These are phyloP conservation scores for Trichoderma sp. DNA, from an alignment of 2,329 filamentous ascomycete genomes.

Conservation along the genomic window DNA sequence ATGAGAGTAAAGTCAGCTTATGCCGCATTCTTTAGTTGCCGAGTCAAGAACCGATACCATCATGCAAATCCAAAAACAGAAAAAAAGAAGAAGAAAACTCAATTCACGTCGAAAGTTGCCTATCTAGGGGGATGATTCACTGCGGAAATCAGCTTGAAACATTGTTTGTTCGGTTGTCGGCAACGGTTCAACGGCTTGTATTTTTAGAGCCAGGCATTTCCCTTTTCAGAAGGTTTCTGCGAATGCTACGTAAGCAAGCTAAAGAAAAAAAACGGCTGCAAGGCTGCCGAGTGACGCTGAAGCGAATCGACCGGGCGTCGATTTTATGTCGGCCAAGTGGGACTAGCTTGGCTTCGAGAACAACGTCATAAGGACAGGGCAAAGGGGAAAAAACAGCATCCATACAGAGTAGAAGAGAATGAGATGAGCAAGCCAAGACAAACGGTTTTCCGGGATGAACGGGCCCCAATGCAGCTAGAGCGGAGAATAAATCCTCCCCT, in stretches of 20 bases:
- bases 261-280: not conserved
- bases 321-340: not conserved
- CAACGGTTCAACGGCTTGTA: not conserved
- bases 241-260: not conserved
- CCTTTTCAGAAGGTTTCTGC: conserved; percentile 6
- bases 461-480: not conserved
- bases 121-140: too few species aligned
- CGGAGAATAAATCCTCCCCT: not conserved
- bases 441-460: not conserved
- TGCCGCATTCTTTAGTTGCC: not conserved
- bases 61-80: not conserved
- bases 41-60: not conserved
- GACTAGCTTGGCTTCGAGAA: not conserved
- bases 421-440: not conserved
- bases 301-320: not conserved
- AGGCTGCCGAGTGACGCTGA: not conserved
- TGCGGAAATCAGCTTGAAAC: not conserved
- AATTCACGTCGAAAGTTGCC: not conserved
- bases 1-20: not conserved
- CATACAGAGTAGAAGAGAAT: not conserved
- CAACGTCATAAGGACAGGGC: not conserved
- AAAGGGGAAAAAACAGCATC: not conserved
- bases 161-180: not conserved
- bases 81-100: not conserved
- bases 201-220: not conserved